Conservation (phyloP, 345 rosid genomes). For the Moringa oleifera region DNA sequence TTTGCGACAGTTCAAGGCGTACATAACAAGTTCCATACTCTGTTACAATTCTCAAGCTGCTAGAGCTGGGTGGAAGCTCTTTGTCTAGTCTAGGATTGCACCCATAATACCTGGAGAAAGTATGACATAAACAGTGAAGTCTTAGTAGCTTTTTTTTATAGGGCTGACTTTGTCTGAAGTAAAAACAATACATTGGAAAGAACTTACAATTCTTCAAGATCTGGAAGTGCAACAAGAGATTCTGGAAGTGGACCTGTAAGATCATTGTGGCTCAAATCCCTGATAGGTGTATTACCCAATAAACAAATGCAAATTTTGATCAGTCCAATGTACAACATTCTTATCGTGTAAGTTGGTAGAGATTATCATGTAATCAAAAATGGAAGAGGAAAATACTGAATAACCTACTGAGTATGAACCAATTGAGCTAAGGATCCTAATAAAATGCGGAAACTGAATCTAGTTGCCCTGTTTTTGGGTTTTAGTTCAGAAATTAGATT, state of each 20-base stretch:
- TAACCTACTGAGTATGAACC: no score
- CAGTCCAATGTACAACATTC: not conserved
- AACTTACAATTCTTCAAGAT: constrained; percentile 40
- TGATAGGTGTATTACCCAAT: constrained; percentile 21
- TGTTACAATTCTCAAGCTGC: constrained; percentile 25
- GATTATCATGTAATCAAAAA: no score
- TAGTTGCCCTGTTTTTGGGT: no score
- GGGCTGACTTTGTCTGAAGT: not conserved
- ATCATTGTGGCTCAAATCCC: constrained; percentile 52
- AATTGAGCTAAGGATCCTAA: no score
- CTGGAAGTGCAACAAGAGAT: constrained; percentile 27
- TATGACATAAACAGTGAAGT: constrained; percentile 4
- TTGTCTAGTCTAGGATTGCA: constrained; percentile 40
- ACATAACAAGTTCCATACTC: constrained; percentile 34
- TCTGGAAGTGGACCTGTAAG: constrained; percentile 31
- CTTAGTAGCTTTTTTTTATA: not conserved
- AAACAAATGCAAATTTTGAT: not conserved
- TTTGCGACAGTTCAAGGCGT: not conserved
- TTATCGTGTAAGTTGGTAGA: no score
- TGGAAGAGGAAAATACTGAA: no score
- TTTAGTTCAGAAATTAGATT: no score
- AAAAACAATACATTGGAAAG: not conserved
- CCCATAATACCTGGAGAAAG: constrained; percentile 36
- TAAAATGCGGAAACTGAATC: no score
- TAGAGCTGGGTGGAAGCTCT: constrained; percentile 24